phyloP scores from a whole-genome alignment of 768 basidiomycete genomes.

The Lactifluus piperatus region DNA sequence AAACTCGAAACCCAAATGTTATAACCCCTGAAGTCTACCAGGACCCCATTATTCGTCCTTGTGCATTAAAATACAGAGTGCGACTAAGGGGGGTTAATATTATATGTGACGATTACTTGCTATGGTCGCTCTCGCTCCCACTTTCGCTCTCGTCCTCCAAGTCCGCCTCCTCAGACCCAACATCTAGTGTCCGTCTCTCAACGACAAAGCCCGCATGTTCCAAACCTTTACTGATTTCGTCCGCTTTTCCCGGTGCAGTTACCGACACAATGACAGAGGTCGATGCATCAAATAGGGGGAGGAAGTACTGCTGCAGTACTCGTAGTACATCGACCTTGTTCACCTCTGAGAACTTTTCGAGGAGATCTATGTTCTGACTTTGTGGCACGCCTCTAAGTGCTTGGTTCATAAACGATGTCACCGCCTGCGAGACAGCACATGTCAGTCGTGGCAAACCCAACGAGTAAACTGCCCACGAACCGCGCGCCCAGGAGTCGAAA shows the following conservation, averaged over 20 bases:
- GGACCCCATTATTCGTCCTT: not conserved
- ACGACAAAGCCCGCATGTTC: slow-evolving; percentile 67
- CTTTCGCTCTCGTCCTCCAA: slow-evolving; percentile 38
- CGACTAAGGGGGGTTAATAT: not conserved
- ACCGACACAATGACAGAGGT: slow-evolving; percentile 76
- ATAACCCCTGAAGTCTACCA: not conserved
- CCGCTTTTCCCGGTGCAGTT: slow-evolving; percentile 72
- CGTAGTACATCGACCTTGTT: slow-evolving; percentile 68
- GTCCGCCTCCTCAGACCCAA: slow-evolving; percentile 28
- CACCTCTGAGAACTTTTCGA: slow-evolving; percentile 72
- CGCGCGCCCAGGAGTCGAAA: slow-evolving; percentile 82
- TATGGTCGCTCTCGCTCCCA: slow-evolving; percentile 27
- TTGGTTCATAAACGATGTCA: slow-evolving; percentile 82
- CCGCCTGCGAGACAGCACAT: slow-evolving; percentile 43
- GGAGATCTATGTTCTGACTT: slow-evolving; percentile 63
- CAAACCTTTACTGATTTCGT: slow-evolving; percentile 59
- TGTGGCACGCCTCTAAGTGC: slow-evolving; percentile 78
- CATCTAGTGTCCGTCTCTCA: slow-evolving; percentile 58
- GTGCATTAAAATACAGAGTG: slow-evolving; percentile 6
- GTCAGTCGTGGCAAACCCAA: not conserved
- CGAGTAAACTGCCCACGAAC: slow-evolving; percentile 37
- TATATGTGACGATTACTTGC: not conserved
- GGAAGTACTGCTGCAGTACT: slow-evolving; percentile 62
- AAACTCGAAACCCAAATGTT: not conserved
- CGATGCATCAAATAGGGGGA: slow-evolving; percentile 74